Base-by-base conservation (phyloP, 2,329 filamentous ascomycete species). In the Nemania bipapillata region DNA sequence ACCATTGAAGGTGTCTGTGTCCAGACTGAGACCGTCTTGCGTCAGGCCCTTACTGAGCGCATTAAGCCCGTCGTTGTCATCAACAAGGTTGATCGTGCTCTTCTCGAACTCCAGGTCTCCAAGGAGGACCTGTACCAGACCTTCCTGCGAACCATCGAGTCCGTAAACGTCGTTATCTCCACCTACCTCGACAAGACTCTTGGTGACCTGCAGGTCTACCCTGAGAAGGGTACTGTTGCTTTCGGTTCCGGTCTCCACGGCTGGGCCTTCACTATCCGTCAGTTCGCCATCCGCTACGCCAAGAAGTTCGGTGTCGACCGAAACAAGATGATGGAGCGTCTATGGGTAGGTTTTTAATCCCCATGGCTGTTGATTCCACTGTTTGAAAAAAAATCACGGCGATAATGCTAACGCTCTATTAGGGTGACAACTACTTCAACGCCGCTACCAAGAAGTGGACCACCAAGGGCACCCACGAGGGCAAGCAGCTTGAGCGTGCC, bases 271-370 rank as follows among this genome's bases (percentile, higher is more conserved):
- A 99, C 96, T 80, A 86, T 98, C 87, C 93, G 96, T 81, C 96
- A 99, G 86, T 99, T 99, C 85, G 96, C 96, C 78, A 84, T 89
- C 81, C 90, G 91, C 80, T 99, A 99, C 84, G 92, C 95, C 86
- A 98, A 98, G 94, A 99, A 99, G 87, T 99, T 99, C 80, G 96
- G 96, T 92, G 96, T 99, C 79, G 95, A 99, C 91, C 94, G 94
- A 85, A 92, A 91, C 87, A 98, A 98, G 93, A 97, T 99, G 96
- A 97, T 98, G 92, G 93, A 97, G 88, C 94, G 96, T 91, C 93
- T 99, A 77, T 99, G 96, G 96, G 91, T 93, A 85, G 83, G 89
- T 71, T 42, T 47, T n/a, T 12, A 15, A 26, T n/a, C 26, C 49
- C 6, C 11, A 28, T 56, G 3, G 3, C 17, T 17, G 11, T 3